phyloP scores from a whole-genome alignment of 2,329 filamentous ascomycete genomes.

The Pyrenophora tritici-repentis region DNA sequence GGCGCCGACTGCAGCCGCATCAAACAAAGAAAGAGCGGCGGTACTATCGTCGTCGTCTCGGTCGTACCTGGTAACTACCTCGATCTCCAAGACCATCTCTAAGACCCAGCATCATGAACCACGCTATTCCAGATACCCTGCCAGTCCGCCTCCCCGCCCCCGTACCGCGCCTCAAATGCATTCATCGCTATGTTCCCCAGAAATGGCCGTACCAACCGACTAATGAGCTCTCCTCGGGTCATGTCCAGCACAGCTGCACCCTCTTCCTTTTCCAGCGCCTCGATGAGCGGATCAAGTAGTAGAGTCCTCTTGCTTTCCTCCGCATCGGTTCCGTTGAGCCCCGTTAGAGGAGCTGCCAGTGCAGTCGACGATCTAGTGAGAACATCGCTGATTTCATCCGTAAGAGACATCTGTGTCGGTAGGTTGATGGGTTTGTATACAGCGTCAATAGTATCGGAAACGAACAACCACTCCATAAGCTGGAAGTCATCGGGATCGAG shows the following conservation, averaged over 20 bases:
- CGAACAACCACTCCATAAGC: slow-evolving; percentile 96
- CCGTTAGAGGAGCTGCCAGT: slow-evolving; percentile 4
- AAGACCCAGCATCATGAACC: slow-evolving; percentile 35
- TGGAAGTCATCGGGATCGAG: slow-evolving; percentile 94
- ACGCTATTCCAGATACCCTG: slow-evolving; percentile 40
- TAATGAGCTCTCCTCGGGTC: slow-evolving; percentile 66
- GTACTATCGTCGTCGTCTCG: too few species aligned
- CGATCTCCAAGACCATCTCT: too few species aligned
- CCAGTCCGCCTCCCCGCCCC: slow-evolving; percentile 63
- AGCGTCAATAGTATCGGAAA: slow-evolving; percentile 95
- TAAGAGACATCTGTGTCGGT: slow-evolving; percentile 74
- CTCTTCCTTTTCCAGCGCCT: slow-evolving; percentile 41
- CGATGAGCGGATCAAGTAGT: slow-evolving; percentile 51
- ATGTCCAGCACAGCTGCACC: slow-evolving; percentile 57
- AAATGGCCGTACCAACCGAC: slow-evolving; percentile 81
- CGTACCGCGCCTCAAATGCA: slow-evolving; percentile 90
- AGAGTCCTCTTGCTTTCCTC: slow-evolving; percentile 41
- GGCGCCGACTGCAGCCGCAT: too few species aligned
- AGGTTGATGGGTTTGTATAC: slow-evolving; percentile 74
- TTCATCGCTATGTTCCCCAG: slow-evolving; percentile 91
- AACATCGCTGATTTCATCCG: slow-evolving; percentile 82
- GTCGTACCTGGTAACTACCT: too few species aligned
- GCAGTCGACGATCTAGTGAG: slow-evolving; percentile 50
- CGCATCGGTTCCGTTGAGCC: not conserved
- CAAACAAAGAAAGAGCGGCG: too few species aligned